phyloP scores from a whole-genome alignment of 192 early-diverging fungal species.

The Gamsiella multidivaricata region DNA sequence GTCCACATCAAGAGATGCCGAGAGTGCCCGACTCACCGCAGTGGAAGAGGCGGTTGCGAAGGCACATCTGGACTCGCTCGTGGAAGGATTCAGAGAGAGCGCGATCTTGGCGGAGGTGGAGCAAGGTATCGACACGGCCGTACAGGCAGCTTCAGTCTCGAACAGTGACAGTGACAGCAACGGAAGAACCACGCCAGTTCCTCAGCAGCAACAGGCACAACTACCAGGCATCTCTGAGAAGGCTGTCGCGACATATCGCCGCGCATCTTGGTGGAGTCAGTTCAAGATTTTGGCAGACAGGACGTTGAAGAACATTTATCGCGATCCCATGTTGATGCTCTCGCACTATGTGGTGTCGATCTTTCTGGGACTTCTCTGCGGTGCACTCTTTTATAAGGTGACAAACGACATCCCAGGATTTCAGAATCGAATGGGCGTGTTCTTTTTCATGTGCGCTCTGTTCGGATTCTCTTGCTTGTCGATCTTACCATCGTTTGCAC shows the following conservation, averaged over 20 bases:
- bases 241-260: conserved; percentile 55
- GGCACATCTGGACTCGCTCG: conserved; percentile 47
- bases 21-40: not conserved
- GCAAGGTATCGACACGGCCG: conserved; percentile 24
- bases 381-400: conserved; percentile 70
- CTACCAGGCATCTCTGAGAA: conserved; percentile 10
- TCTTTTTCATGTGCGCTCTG: conserved; percentile 79
- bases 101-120: conserved; percentile 23
- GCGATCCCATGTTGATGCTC: conserved; percentile 81
- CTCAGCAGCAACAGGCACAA: not conserved
- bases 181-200: conserved; percentile 1
- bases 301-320: conserved; percentile 84
- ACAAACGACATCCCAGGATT: conserved; percentile 73
- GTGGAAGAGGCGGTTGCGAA: conserved; percentile 17
- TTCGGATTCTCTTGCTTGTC: conserved; percentile 78
- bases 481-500: conserved; percentile 70
- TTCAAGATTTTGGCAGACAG: conserved; percentile 79
- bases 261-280: conserved; percentile 73
- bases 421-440: conserved; percentile 78
- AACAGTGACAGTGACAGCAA: conserved; percentile 8
- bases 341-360: conserved; percentile 80
- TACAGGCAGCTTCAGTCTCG: conserved; percentile 15
- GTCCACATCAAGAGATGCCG: not conserved
- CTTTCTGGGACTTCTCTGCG: conserved; percentile 70
- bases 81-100: conserved; percentile 51